phyloP scores from a whole-genome alignment of 768 basidiomycete species.

The Tubosaeta brunneosetosa region DNA sequence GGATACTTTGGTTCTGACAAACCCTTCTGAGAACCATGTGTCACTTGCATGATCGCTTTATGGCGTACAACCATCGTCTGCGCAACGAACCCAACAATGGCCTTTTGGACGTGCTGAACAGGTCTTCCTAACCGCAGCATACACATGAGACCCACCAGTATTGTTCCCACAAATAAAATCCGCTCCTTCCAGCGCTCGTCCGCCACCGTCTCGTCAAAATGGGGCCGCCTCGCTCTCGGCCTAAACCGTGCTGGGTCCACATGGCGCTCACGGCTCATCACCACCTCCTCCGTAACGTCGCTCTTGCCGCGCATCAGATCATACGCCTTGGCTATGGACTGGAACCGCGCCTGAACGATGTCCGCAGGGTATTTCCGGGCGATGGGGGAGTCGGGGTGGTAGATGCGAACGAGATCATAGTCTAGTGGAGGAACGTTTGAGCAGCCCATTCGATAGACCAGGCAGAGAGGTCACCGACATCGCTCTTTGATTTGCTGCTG shows the following conservation, averaged over 20 bases:
- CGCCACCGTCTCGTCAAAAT: constrained; percentile 38
- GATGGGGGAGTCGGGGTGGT: constrained; percentile 67
- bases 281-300: constrained; percentile 16
- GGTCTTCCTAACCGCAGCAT: no score
- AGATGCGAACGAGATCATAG: constrained; percentile 73
- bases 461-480: constrained; percentile 37
- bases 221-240: constrained; percentile 37
- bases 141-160: constrained; percentile 37
- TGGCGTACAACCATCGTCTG: constrained; percentile 31
- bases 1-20: constrained; percentile 3
- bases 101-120: constrained; percentile 3
- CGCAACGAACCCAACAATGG: constrained; percentile 30
- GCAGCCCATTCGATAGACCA: neutral
- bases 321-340: constrained; percentile 65
- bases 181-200: constrained; percentile 70
- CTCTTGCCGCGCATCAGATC: constrained; percentile 53
- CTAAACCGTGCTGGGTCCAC: constrained; percentile 41
- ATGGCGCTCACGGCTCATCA: constrained; percentile 13
- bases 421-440: constrained; percentile 37
- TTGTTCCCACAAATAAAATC: constrained; percentile 50
- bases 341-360: constrained; percentile 59
- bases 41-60: constrained; percentile 26
- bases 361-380: constrained; percentile 41
- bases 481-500: constrained; percentile 52
- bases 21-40: constrained; percentile 1